A percentile compares a stretch with the other conserved stretches of the same genome.
phyloP scores from a whole-genome alignment of 1,139 yeast genomes.

The Wickerhamomyces sp. region DNA sequence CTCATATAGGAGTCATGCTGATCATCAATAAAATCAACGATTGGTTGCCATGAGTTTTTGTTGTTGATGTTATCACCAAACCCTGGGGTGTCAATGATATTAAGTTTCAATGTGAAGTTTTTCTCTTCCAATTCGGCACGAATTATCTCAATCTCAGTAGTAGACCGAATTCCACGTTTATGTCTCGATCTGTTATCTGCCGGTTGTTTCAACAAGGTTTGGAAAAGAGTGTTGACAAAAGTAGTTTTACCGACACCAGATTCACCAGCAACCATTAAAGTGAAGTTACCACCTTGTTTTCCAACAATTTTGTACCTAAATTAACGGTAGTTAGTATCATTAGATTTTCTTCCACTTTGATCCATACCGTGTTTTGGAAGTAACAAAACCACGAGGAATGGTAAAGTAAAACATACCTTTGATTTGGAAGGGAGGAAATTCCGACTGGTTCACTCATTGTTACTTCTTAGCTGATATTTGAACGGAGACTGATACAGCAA shows the following conservation, averaged over 20 bases:
- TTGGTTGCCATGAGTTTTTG: slow-evolving; percentile 89
- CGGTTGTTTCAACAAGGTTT: slow-evolving; percentile 49
- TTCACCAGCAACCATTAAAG: slow-evolving; percentile 94
- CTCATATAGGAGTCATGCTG: slow-evolving; percentile 94
- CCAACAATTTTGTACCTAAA: slow-evolving; percentile 82
- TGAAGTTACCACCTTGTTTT: slow-evolving; percentile 83
- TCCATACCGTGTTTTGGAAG: neutral
- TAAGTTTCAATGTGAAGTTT: slow-evolving; percentile 78
- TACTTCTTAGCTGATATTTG: too few relatives aligned
- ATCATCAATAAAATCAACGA: slow-evolving; percentile 91
- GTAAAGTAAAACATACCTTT: slow-evolving; percentile 51
- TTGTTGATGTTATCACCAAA: slow-evolving; percentile 96
- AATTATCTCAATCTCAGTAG: slow-evolving; percentile 86
- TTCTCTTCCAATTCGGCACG: slow-evolving; percentile 93
- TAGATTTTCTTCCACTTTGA: too few relatives aligned
- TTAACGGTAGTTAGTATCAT: slow-evolving; percentile 13
- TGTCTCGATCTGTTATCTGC: slow-evolving; percentile 65
- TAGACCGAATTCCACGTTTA: slow-evolving; percentile 69
- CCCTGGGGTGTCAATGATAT: slow-evolving; percentile 95
- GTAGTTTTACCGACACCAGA: slow-evolving; percentile 94
- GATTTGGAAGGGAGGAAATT: slow-evolving; percentile 87
- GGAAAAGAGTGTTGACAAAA: slow-evolving; percentile 87
- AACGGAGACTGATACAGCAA: too few relatives aligned
- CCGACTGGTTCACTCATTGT: slow-evolving; percentile 46
- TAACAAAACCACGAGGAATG: neutral